Evolutionary conservation across 768 basidiomycete genomes (phyloP).

Genomic region (Hygrocybe coccinea): DNA sequence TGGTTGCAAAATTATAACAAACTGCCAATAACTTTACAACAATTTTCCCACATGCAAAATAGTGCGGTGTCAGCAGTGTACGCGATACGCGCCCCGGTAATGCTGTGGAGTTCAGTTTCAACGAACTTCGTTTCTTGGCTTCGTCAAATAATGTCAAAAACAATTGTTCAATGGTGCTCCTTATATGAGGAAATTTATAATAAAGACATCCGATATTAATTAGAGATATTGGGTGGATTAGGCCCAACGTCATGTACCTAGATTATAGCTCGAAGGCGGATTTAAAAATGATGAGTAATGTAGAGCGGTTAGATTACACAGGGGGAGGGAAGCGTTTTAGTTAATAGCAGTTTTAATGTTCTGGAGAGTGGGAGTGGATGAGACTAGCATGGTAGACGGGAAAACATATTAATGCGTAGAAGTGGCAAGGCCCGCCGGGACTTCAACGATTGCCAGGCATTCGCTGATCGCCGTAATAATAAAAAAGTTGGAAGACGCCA

Average conservation of each 20-base stretch:
- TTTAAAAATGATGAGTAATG: neutral
- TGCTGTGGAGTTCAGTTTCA: no score
- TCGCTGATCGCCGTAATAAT: constrained; percentile 18
- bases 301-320: constrained; percentile 16
- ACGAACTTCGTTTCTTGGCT: no score
- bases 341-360: neutral
- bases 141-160: no score
- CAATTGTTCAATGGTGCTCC: no score
- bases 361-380: neutral
- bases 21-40: no score
- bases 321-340: neutral
- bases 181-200: no score
- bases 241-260: neutral
- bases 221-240: neutral
- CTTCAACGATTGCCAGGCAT: constrained; percentile 19
- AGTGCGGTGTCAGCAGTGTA: no score
- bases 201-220: no score
- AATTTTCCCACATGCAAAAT: no score
- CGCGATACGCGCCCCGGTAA: no score
- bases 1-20: no score
- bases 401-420: constrained; percentile 1
- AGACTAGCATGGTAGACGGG: neutral
- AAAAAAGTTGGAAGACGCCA: constrained; percentile 7
- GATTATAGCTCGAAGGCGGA: neutral
- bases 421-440: constrained; percentile 21